These are phyloP conservation scores for Asterella californica DNA, from an alignment of 225 moss, liverwort and hornwort genomes.

Conservation along the genomic window DNA sequence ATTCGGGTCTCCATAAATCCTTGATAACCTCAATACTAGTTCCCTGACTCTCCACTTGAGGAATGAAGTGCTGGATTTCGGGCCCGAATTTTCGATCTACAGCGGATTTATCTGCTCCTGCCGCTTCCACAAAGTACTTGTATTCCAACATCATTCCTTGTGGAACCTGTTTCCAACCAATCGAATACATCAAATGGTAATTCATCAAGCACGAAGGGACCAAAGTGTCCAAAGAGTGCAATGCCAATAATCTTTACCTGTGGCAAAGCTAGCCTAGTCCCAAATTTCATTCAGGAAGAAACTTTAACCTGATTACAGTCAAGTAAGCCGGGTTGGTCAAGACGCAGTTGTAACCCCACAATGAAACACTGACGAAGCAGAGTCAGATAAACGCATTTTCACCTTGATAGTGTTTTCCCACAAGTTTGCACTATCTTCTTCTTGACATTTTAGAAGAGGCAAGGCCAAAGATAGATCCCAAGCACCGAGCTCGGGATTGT, in stretches of 20 bases:
- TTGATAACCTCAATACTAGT: slow-evolving; percentile 29
- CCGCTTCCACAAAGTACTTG: slow-evolving; percentile 40
- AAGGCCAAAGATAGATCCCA: slow-evolving; percentile 47
- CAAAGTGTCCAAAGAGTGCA: not conserved
- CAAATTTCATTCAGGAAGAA: not conserved
- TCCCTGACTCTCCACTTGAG: slow-evolving; percentile 19
- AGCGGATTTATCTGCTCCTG: slow-evolving; percentile 18
- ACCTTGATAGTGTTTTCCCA: slow-evolving; percentile 38
- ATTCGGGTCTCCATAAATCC: slow-evolving; percentile 41
- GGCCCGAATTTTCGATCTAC: slow-evolving; percentile 38
- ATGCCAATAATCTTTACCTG: not conserved
- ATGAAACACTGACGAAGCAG: not conserved
- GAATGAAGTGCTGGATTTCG: slow-evolving; percentile 33
- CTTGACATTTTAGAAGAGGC: slow-evolving; percentile 31
- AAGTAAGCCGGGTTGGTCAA: not conserved
- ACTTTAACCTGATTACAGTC: not conserved
- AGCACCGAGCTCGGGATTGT: slow-evolving; percentile 42
- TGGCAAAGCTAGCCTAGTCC: not conserved
- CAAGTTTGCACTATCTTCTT: slow-evolving; percentile 20
- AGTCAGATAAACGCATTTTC: not conserved
- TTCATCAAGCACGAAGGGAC: not conserved
- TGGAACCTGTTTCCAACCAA: slow-evolving; percentile 33
- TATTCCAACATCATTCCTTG: slow-evolving; percentile 46
- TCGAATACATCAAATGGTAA: not conserved
- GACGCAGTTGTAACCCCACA: not conserved